These are phyloP conservation scores for Nitzschia sp. DNA, from an alignment of 108 stramenopile genomes.

Conservation along the genomic window DNA sequence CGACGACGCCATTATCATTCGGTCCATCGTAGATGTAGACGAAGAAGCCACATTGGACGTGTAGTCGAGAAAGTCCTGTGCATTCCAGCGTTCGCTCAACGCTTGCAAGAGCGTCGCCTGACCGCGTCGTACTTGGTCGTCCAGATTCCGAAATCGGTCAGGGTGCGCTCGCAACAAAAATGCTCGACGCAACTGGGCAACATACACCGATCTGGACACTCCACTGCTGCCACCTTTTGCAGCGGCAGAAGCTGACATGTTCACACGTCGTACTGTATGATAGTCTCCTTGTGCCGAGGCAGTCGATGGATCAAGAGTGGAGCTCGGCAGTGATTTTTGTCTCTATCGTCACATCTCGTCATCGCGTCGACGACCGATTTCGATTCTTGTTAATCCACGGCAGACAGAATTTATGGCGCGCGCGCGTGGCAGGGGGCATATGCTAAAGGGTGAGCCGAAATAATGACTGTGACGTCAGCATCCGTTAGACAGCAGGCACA, in stretches of 20 bases:
- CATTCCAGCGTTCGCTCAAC: slow-evolving; percentile 50
- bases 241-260: neutral
- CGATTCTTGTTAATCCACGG: no score
- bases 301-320: no score
- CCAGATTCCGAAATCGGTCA: slow-evolving; percentile 71
- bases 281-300: no score
- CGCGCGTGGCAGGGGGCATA: no score
- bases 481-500: no score
- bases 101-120: slow-evolving; percentile 73
- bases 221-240: neutral
- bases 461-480: no score
- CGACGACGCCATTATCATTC: neutral
- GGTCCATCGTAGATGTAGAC: neutral
- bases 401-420: no score
- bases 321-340: no score
- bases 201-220: slow-evolving; percentile 55
- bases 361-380: no score
- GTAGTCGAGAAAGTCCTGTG: slow-evolving; percentile 62
- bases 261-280: no score
- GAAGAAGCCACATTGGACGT: slow-evolving; percentile 16
- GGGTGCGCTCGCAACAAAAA: slow-evolving; percentile 84
- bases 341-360: no score
- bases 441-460: no score
- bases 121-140: slow-evolving; percentile 49
- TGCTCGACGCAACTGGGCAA: slow-evolving; percentile 70